Evolutionary conservation across 2,329 filamentous ascomycete genomes (phyloP), one percentile per base, ranked within the genome.

Genomic region (Arthrinium puccinioides): DNA sequence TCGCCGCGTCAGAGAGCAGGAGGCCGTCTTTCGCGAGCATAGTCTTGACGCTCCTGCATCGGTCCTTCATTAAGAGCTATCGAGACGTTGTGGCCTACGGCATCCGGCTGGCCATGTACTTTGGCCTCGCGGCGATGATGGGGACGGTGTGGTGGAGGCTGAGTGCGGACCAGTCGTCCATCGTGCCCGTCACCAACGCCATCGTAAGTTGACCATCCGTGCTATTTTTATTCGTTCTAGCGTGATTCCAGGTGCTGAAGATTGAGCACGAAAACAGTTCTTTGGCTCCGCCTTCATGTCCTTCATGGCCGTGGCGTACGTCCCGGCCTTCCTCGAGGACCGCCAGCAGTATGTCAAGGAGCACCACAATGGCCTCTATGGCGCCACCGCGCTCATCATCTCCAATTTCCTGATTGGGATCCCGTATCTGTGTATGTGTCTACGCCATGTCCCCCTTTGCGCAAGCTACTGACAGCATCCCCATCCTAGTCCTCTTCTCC

Each of bases 131-230:
- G 2, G 76, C 92, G 48, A 82, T 92, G 75, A 88, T 90, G 82
- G 87, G 87, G 5, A 94, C 87, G 0, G 84, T 94, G 10, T 94
- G 85, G 81, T 64, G 94, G 11, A 77, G 87, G 6, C 68, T 94
- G 3, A 63, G 71, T 4, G 70, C 81, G 0, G 64, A 70, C 0
- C 87, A 94, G 54, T 65, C 71, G 39, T 82, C 83, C 41, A 90
- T 94, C 48, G 82, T 87, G 50, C 79, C 86, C 0, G 84, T 86
- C 50, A 87, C 80, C 58, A 94, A 94, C 55, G 84, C 85, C 32
- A 84, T 94, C 45, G 70, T 69, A 50, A 53, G 67, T 51, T 8
- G 15, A 20, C 19, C 7, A 4, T 6, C 13, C n/a, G 9, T 6
- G 1, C 25, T 21, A 5, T 11, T 3, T 30, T 6, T 23, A 23